Percentiles rank a stretch among this genome's conserved stretches.
Conservation (phyloP, 2,329 filamentous ascomycete genomes). For the Claviceps sp. region DNA sequence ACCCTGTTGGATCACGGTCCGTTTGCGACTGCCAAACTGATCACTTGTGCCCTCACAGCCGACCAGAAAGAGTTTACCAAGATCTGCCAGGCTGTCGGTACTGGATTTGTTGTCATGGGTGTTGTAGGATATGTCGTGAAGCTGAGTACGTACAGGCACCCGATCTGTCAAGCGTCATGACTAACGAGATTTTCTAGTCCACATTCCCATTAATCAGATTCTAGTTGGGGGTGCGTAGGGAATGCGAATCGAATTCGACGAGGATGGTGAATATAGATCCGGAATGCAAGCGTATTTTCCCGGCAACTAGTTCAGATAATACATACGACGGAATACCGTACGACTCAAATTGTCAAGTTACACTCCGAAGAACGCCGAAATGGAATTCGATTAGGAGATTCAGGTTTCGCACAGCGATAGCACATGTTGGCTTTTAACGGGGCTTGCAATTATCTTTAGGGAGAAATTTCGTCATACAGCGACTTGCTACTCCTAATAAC, state of each 20-base stretch:
- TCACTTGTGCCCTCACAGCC: slow-evolving; percentile 14
- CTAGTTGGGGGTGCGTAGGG: slow-evolving; percentile 51
- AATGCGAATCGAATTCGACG: not conserved
- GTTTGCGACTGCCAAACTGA: not conserved
- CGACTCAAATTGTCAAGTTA: not conserved
- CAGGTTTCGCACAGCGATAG: not conserved
- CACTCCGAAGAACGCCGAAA: not conserved
- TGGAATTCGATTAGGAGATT: not conserved
- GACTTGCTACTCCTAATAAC: not conserved
- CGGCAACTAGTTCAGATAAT: not conserved
- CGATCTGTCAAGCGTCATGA: not conserved
- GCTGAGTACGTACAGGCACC: slow-evolving; percentile 36
- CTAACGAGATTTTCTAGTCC: slow-evolving; percentile 29
- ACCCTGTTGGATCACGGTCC: not conserved
- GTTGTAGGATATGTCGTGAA: slow-evolving; percentile 58
- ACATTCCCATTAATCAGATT: slow-evolving; percentile 59
- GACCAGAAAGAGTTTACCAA: slow-evolving; percentile 31
- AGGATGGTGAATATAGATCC: not conserved
- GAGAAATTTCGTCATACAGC: not conserved
- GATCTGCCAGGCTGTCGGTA: slow-evolving; percentile 46
- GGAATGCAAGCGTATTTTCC: not conserved
- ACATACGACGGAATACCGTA: not conserved
- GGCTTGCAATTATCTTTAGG: not conserved
- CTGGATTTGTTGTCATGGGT: slow-evolving; percentile 59
- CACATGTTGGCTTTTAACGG: too few species aligned